Evolutionary conservation across 2,329 filamentous ascomycete genomes (phyloP).

Genomic region (Aspergillus tanneri): DNA sequence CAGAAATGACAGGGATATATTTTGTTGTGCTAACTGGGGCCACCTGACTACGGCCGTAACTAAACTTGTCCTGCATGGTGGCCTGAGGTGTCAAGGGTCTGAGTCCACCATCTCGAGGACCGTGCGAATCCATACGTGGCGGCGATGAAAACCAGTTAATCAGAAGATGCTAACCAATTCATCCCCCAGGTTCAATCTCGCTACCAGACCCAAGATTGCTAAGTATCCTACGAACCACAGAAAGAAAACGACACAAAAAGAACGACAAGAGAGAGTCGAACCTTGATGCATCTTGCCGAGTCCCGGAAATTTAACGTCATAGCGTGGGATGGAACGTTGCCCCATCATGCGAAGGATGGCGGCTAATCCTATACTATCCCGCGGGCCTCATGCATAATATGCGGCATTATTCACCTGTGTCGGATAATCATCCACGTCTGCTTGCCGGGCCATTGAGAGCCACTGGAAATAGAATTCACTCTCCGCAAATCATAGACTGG

Average conservation of each 20-base stretch:
- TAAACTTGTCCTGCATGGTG: constrained; percentile 3
- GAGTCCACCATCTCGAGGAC: constrained; percentile 7
- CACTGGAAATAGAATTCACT: neutral
- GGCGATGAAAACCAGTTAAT: neutral
- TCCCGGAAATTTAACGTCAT: constrained; percentile 14
- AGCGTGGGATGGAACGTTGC: constrained; percentile 13
- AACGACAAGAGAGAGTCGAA: neutral
- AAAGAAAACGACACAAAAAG: neutral
- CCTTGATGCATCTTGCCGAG: neutral
- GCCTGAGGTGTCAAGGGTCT: constrained; percentile 18
- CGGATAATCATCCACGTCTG: constrained; percentile 1
- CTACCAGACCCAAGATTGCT: too few relatives aligned
- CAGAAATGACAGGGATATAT: too few relatives aligned
- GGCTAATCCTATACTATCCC: constrained; percentile 8
- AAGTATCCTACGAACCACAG: too few relatives aligned
- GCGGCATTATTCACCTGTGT: constrained; percentile 6
- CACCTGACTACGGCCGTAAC: constrained; percentile 10
- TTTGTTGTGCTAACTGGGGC: neutral
- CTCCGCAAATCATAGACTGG: neutral
- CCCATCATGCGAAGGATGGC: constrained; percentile 7
- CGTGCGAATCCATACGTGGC: constrained; percentile 7
- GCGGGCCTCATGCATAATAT: constrained; percentile 8
- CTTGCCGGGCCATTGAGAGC: constrained; percentile 2
- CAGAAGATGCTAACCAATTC: neutral
- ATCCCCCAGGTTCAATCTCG: neutral